A percentile compares a stretch with the other conserved stretches of the same genome.
phyloP scores from a whole-genome alignment of 768 basidiomycete species.

The Pleurotus salmoneostramineus region DNA sequence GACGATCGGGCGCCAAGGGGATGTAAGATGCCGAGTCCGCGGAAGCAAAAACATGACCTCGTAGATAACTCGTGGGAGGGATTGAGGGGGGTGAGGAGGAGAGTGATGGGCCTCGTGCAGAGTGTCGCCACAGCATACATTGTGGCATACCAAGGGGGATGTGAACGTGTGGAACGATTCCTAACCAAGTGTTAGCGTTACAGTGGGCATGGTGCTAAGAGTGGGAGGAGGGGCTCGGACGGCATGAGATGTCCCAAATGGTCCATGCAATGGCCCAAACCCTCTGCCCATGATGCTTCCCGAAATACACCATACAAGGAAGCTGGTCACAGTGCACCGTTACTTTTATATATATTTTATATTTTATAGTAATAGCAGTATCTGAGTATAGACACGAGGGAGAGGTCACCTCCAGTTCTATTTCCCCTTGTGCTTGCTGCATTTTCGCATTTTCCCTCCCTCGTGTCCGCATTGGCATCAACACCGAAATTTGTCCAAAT shows the following conservation, averaged over 20 bases:
- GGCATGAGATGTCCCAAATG: not conserved
- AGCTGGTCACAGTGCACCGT: not conserved
- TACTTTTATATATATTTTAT: too few species aligned
- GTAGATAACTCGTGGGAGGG: too few species aligned
- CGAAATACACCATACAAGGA: too few species aligned
- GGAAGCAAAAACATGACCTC: not conserved
- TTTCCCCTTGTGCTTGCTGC: not conserved
- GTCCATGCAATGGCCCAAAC: not conserved
- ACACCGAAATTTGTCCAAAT: constrained; percentile 4
- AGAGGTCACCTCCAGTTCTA: not conserved
- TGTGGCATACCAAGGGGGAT: not conserved
- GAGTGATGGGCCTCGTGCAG: not conserved
- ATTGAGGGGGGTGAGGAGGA: too few species aligned
- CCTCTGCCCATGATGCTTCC: not conserved
- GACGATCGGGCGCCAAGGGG: not conserved
- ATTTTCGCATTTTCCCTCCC: not conserved
- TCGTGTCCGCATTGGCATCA: not conserved
- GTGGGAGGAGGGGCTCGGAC: not conserved
- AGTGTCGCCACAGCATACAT: not conserved
- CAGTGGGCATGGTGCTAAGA: not conserved
- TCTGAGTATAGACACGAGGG: too few species aligned
- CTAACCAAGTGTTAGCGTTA: not conserved
- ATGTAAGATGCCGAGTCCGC: not conserved
- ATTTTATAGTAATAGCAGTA: too few species aligned
- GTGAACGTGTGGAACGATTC: not conserved